Conservation (phyloP, 192 early-diverging fungal genomes). For the Entrophospora sp. region DNA sequence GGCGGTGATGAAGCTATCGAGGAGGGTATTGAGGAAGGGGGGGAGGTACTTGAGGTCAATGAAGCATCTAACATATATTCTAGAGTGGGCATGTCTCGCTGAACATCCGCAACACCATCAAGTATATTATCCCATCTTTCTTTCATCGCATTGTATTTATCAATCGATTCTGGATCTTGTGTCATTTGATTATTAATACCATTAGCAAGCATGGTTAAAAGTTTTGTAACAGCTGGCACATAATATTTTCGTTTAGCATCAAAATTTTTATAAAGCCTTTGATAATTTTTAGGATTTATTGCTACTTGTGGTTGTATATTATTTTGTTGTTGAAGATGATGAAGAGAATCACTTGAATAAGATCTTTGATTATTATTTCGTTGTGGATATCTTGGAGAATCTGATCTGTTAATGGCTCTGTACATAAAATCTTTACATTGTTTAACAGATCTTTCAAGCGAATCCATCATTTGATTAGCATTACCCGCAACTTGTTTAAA, state of each 20-base stretch:
- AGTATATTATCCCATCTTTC: conserved; percentile 42
- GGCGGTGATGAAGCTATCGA: conserved; percentile 20
- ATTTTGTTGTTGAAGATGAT: conserved; percentile 26
- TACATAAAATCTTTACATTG: conserved; percentile 35
- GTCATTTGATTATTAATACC: conserved; percentile 41
- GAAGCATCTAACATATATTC: conserved; percentile 26
- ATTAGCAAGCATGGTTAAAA: conserved; percentile 46
- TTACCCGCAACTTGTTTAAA: conserved; percentile 47
- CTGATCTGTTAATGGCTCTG: conserved; percentile 6
- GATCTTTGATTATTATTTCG: neutral
- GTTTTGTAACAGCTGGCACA: conserved; percentile 41
- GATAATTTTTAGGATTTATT: conserved; percentile 36
- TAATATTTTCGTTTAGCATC: conserved; percentile 52
- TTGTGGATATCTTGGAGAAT: conserved; percentile 1
- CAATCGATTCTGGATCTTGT: conserved; percentile 33
- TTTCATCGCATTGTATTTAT: conserved; percentile 40
- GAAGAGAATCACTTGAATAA: conserved; percentile 21
- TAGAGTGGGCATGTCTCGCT: conserved; percentile 28
- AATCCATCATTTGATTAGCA: conserved; percentile 49
- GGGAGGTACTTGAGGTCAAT: neutral
- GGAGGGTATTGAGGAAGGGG: conserved; percentile 20
- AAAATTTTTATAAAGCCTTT: conserved; percentile 43
- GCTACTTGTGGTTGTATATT: conserved; percentile 25
- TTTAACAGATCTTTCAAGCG: conserved; percentile 41
- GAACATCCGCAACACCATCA: conserved; percentile 28